A percentile compares a stretch with the other conserved stretches of the same genome.
These are phyloP conservation scores for Helicocarpus griseus DNA, from an alignment of 2,329 filamentous ascomycete genomes.

Conservation along the genomic window DNA sequence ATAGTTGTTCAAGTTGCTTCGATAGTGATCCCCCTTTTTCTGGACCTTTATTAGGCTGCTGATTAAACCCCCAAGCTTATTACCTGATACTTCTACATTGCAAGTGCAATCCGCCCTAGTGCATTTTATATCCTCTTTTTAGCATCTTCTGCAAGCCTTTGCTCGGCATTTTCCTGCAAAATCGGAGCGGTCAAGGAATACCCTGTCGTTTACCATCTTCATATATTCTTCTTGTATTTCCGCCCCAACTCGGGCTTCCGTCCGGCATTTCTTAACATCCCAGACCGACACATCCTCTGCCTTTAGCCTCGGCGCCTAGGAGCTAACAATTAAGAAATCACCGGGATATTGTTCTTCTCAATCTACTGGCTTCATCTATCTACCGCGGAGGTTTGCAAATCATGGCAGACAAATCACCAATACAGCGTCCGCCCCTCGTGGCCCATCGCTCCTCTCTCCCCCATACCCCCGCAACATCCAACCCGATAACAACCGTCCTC, in stretches of 20 bases:
- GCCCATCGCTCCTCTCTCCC: neutral
- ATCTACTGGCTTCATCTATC: neutral
- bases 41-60: neutral
- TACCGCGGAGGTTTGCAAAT: neutral
- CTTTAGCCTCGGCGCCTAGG: too few species aligned
- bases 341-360: neutral
- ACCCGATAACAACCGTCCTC: constrained; percentile 23
- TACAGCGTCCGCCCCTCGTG: neutral
- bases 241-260: neutral
- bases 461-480: neutral
- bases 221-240: neutral
- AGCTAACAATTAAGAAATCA: neutral
- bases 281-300: too few species aligned
- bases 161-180: neutral
- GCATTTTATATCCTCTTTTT: neutral
- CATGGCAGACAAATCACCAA: constrained; percentile 1
- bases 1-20: neutral
- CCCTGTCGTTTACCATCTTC: neutral
- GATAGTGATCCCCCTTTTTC: neutral
- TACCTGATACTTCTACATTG: neutral
- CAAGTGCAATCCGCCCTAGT: too few species aligned
- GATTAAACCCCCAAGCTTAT: neutral
- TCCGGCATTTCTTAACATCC: too few species aligned
- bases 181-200: neutral
- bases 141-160: neutral